phyloP scores from a whole-genome alignment of 257 asterid species.

The Forsythia suspensa region DNA sequence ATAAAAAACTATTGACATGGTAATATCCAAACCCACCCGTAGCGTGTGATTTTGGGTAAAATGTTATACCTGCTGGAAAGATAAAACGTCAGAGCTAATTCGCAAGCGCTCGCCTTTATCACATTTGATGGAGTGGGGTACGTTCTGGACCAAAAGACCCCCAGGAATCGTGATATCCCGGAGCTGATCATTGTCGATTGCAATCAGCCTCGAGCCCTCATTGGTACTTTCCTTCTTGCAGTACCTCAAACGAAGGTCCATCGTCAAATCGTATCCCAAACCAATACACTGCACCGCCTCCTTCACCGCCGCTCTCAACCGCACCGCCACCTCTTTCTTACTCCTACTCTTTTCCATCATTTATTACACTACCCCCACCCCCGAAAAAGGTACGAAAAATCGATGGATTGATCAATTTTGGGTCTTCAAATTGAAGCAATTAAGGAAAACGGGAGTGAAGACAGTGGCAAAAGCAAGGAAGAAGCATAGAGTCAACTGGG shows the following conservation, averaged over 20 bases:
- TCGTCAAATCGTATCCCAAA: slow-evolving; percentile 62
- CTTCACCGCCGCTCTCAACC: slow-evolving; percentile 69
- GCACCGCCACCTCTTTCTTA: slow-evolving; percentile 52
- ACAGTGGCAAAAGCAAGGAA: too few species aligned
- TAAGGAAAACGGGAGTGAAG: too few species aligned
- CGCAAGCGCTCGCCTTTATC: slow-evolving; percentile 42
- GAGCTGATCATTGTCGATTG: slow-evolving; percentile 20
- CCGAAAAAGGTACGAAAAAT: too few species aligned
- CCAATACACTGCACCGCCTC: slow-evolving; percentile 70
- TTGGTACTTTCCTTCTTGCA: slow-evolving; percentile 21
- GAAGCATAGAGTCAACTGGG: too few species aligned
- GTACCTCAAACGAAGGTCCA: slow-evolving; percentile 33
- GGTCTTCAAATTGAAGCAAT: too few species aligned
- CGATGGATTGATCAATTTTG: too few species aligned
- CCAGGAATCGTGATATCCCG: slow-evolving; percentile 36
- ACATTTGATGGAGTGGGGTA: slow-evolving; percentile 35
- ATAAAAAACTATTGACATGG: too few species aligned
- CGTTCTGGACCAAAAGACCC: slow-evolving; percentile 33
- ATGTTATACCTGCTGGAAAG: slow-evolving; percentile 34
- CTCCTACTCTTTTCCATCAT: slow-evolving; percentile 4
- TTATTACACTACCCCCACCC: too few species aligned
- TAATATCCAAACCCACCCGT: too few species aligned
- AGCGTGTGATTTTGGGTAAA: too few species aligned
- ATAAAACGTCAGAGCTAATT: slow-evolving; percentile 29
- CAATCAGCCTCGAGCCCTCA: slow-evolving; percentile 19